phyloP scores from a whole-genome alignment of 2,329 filamentous ascomycete genomes.

The Dothistroma septosporum region DNA sequence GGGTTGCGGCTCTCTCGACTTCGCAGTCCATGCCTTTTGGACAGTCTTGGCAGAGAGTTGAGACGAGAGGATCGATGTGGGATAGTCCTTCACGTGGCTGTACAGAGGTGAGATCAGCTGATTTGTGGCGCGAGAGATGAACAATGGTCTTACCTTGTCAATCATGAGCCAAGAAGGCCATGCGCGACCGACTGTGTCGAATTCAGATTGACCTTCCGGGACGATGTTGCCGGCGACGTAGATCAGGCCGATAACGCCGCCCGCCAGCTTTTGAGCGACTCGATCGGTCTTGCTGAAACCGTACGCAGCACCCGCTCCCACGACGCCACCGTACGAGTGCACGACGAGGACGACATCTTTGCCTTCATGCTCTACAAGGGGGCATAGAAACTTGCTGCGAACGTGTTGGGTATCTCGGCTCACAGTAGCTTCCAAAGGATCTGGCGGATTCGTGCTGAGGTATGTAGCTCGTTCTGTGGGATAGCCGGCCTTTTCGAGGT shows the following conservation, averaged over 20 bases:
- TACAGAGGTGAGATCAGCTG: background rate
- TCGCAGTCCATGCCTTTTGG: background rate
- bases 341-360: background rate
- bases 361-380: background rate
- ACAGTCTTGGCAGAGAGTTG: background rate
- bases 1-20: background rate
- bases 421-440: background rate
- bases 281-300: background rate
- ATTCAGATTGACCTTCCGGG: background rate
- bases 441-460: background rate
- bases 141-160: background rate
- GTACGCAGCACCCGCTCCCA: background rate
- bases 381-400: background rate
- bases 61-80: background rate
- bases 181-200: background rate
- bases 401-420: background rate
- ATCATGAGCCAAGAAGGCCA: background rate
- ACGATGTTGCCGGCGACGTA: background rate
- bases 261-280: background rate
- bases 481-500: background rate
- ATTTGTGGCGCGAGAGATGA: background rate
- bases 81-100: background rate
- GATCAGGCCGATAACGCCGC: background rate
- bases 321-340: conserved; percentile 1
- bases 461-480: background rate